phyloP scores from a whole-genome alignment of 108 stramenopile genomes.

The Mediolabrus comicus region DNA sequence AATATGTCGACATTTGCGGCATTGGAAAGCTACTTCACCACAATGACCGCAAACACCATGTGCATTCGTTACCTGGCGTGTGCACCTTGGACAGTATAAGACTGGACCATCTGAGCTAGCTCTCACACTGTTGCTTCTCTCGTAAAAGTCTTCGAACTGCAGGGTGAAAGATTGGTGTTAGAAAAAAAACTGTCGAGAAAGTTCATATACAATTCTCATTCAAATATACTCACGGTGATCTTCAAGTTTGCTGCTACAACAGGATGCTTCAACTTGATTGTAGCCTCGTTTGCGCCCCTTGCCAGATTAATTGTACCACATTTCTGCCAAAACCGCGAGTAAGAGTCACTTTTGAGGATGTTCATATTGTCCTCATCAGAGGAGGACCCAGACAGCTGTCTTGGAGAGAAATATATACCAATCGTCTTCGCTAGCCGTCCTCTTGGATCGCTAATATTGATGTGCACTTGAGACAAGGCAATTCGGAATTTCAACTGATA shows the following conservation, averaged over 20 bases:
- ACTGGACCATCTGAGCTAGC: slow-evolving; percentile 55
- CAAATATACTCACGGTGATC: slow-evolving; percentile 22
- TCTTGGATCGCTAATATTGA: slow-evolving; percentile 68
- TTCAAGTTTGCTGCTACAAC: slow-evolving; percentile 80
- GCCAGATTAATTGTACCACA: slow-evolving; percentile 64
- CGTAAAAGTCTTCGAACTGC: slow-evolving; percentile 82
- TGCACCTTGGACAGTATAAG: slow-evolving; percentile 91
- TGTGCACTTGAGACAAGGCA: slow-evolving; percentile 63
- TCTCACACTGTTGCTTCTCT: slow-evolving; percentile 54
- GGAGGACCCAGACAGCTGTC: neutral
- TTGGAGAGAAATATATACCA: slow-evolving; percentile 3
- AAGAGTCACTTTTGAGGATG: slow-evolving; percentile 58
- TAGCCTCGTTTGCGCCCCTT: slow-evolving; percentile 56
- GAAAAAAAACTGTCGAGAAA: neutral
- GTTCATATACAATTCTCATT: neutral
- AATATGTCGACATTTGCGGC: slow-evolving; percentile 93
- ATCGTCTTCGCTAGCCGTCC: slow-evolving; percentile 79
- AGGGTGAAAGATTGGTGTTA: neutral
- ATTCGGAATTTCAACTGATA: slow-evolving; percentile 64
- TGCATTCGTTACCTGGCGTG: slow-evolving; percentile 89
- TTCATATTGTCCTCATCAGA: slow-evolving; percentile 27
- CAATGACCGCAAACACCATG: slow-evolving; percentile 95
- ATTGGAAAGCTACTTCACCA: slow-evolving; percentile 95
- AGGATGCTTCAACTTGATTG: slow-evolving; percentile 47
- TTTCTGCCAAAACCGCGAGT: slow-evolving; percentile 64